Percentiles rank a stretch among this genome's conserved stretches.
These are phyloP conservation scores for Singerocomus inundabilis DNA, from an alignment of 1,284 basidiomycete genomes.

Conservation along the genomic window DNA sequence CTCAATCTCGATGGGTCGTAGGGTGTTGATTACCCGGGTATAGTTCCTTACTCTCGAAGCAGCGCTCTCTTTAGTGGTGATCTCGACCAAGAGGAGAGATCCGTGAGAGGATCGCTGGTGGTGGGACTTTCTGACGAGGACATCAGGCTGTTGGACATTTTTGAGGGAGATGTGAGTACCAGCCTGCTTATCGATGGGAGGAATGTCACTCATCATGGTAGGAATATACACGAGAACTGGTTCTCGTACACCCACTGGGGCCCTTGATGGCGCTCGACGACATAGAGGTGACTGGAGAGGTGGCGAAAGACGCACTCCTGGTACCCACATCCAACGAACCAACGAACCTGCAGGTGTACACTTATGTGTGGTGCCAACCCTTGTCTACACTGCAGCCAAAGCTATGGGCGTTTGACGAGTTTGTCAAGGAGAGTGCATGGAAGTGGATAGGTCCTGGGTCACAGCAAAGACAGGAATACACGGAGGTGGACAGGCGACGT, in stretches of 20 bases:
- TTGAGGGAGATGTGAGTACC: slow-evolving; percentile 73
- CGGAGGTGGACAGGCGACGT: slow-evolving; percentile 45
- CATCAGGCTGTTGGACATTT: slow-evolving; percentile 62
- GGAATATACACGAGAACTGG: slow-evolving; percentile 67
- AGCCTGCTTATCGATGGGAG: not conserved
- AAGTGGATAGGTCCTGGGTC: slow-evolving; percentile 60
- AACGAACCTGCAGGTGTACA: slow-evolving; percentile 45
- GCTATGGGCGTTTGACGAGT: slow-evolving; percentile 77
- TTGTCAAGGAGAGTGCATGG: slow-evolving; percentile 65
- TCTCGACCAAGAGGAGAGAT: slow-evolving; percentile 48
- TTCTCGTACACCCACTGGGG: slow-evolving; percentile 55
- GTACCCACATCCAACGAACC: slow-evolving; percentile 40
- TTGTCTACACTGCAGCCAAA: slow-evolving; percentile 48
- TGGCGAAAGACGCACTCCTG: slow-evolving; percentile 42
- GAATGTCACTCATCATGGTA: slow-evolving; percentile 29
- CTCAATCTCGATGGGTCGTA: slow-evolving; percentile 28
- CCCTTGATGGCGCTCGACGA: slow-evolving; percentile 40
- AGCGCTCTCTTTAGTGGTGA: slow-evolving; percentile 42
- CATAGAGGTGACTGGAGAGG: slow-evolving; percentile 22
- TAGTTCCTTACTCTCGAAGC: slow-evolving; percentile 57
- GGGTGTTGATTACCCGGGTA: slow-evolving; percentile 77
- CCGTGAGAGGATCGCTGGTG: slow-evolving; percentile 72
- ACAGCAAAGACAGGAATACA: slow-evolving; percentile 39
- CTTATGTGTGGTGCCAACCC: slow-evolving; percentile 66
- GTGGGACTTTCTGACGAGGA: slow-evolving; percentile 60